Evolutionary conservation across 2,329 filamentous ascomycete genomes (phyloP).

Genomic region (Lachnellula willkommii): DNA sequence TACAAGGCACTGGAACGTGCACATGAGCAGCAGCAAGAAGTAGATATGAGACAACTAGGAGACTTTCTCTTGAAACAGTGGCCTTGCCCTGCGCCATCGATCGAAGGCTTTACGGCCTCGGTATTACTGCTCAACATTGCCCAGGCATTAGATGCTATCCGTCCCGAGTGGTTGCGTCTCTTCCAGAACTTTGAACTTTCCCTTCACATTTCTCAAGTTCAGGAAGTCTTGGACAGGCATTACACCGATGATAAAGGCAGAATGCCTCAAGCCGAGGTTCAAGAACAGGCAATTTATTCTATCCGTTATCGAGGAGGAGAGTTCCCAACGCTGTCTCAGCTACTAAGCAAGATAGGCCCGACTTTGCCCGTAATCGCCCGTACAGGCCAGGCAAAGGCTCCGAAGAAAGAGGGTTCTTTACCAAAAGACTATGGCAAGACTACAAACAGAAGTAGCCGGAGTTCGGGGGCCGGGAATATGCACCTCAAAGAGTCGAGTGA

Average conservation of each 20-base stretch:
- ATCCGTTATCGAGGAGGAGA: constrained; percentile 4
- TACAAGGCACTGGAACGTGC: constrained; percentile 24
- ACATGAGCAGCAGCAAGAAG: constrained; percentile 30
- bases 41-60: constrained; percentile 37
- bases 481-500: too few relatives aligned
- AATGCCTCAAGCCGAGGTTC: not conserved
- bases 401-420: too few relatives aligned
- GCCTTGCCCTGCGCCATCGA: constrained; percentile 37
- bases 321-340: constrained; percentile 2
- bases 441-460: too few relatives aligned
- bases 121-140: constrained; percentile 35
- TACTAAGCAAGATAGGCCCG: not conserved
- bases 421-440: too few relatives aligned
- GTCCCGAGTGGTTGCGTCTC: constrained; percentile 43
- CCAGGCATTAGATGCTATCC: constrained; percentile 36
- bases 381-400: too few relatives aligned
- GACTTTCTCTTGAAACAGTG: constrained; percentile 40
- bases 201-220: constrained; percentile 39
- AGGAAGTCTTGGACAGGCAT: constrained; percentile 36
- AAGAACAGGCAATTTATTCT: constrained; percentile 6
- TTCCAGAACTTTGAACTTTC: constrained; percentile 45
- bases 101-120: constrained; percentile 24
- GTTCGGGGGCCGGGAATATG: too few relatives aligned
- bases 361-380: not conserved
- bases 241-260: not conserved